Percentiles rank a stretch among this genome's conserved stretches.
These are phyloP conservation scores for Dothistroma pini DNA, from an alignment of 2,329 filamentous ascomycete genomes.

Conservation along the genomic window DNA sequence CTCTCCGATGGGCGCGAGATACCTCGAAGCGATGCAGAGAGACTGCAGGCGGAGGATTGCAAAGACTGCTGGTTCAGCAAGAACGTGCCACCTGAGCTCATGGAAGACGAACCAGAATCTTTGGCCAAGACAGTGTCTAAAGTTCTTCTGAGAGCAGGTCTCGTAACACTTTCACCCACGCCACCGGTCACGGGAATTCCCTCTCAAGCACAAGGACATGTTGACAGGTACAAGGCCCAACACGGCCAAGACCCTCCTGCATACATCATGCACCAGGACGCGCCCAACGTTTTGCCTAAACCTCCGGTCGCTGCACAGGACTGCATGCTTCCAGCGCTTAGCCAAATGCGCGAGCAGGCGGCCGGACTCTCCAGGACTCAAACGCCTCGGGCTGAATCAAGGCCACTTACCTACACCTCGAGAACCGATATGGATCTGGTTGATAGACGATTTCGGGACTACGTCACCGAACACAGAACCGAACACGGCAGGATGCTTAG, in stretches of 20 bases:
- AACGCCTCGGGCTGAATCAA: neutral
- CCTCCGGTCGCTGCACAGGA: neutral
- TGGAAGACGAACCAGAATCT: neutral
- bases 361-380: neutral
- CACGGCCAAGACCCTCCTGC: neutral
- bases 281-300: neutral
- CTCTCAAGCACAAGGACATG: neutral
- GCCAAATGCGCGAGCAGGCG: neutral
- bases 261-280: neutral
- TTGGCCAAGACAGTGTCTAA: neutral
- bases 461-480: too few relatives aligned
- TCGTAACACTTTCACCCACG: neutral
- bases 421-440: too few relatives aligned
- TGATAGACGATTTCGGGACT: too few relatives aligned
- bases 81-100: constrained; percentile 3
- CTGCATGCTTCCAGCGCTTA: neutral
- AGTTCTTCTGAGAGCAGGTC: neutral
- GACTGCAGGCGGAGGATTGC: constrained; percentile 17
- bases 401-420: too few relatives aligned
- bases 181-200: too few relatives aligned
- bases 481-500: too few relatives aligned
- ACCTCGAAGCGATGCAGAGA: constrained; percentile 22
- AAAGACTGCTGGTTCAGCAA: constrained; percentile 21
- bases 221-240: neutral
- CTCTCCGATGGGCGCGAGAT: constrained; percentile 17